phyloP scores from a whole-genome alignment of 257 asterid species.

The Solanum ossicruentum region DNA sequence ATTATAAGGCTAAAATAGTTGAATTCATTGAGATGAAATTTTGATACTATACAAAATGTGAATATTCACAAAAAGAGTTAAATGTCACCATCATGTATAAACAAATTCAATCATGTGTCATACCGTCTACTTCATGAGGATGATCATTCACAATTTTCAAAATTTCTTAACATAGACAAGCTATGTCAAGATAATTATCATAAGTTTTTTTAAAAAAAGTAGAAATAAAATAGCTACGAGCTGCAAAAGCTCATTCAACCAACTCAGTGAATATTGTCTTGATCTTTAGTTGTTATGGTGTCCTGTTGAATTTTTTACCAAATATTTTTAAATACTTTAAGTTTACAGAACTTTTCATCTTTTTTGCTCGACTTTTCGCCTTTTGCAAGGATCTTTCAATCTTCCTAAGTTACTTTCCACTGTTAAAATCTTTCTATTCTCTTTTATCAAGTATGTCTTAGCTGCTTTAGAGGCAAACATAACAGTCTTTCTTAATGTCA shows the following conservation, averaged over 20 bases:
- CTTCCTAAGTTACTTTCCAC: conserved; percentile 8
- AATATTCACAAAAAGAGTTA: not conserved
- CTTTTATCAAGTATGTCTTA: conserved; percentile 8
- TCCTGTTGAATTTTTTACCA: not conserved
- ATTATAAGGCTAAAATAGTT: too few relatives aligned
- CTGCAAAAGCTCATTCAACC: not conserved
- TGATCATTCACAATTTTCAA: not conserved
- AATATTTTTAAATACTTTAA: conserved; percentile 5
- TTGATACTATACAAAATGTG: too few relatives aligned
- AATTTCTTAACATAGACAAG: not conserved
- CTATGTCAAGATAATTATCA: too few relatives aligned
- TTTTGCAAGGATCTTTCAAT: conserved; percentile 1
- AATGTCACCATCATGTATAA: not conserved
- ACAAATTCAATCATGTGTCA: not conserved
- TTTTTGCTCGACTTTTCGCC: not conserved
- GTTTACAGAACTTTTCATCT: not conserved
- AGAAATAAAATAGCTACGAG: not conserved
- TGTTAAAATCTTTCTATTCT: conserved; percentile 10
- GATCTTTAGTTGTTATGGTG: conserved; percentile 2
- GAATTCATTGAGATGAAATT: too few relatives aligned
- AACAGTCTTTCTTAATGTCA: not conserved
- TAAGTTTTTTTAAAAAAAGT: not conserved
- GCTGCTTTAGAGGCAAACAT: conserved; percentile 1
- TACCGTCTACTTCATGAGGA: not conserved
- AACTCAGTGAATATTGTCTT: not conserved